Evolutionary conservation across 768 basidiomycete genomes (phyloP).

Genomic region (Tulasnella sp.): DNA sequence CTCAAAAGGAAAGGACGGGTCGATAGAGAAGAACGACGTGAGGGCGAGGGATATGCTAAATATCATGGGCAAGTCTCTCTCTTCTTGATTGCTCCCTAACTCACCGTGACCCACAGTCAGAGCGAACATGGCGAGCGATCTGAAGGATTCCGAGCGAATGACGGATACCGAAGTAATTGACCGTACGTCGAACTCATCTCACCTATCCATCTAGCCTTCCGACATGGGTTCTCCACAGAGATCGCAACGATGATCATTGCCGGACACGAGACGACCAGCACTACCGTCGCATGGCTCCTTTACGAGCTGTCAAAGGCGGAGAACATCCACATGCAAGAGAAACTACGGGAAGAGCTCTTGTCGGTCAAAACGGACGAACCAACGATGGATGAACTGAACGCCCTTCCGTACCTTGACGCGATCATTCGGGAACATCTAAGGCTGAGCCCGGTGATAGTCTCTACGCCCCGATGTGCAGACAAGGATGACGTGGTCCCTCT

Average conservation of each 20-base stretch:
- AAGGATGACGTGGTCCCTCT: slow-evolving; percentile 45
- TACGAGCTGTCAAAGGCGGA: slow-evolving; percentile 24
- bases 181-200: too few relatives aligned
- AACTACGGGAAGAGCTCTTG: slow-evolving; percentile 34
- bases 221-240: slow-evolving; percentile 29
- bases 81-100: background rate
- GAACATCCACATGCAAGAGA: slow-evolving; percentile 37
- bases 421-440: slow-evolving; percentile 40
- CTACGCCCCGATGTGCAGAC: slow-evolving; percentile 33
- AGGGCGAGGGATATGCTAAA: background rate
- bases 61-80: background rate
- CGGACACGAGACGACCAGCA: slow-evolving; percentile 24
- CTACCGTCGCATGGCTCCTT: background rate
- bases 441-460: slow-evolving; percentile 39
- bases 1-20: background rate
- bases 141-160: slow-evolving; percentile 25
- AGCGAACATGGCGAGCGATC: slow-evolving; percentile 28
- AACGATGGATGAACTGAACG: slow-evolving; percentile 22
- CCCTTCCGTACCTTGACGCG: slow-evolving; percentile 25
- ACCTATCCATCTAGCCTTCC: slow-evolving; percentile 43
- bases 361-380: slow-evolving; percentile 18
- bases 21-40: background rate
- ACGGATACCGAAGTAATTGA: slow-evolving; percentile 27
- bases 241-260: slow-evolving; percentile 49
- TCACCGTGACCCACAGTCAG: slow-evolving; percentile 22